These are phyloP conservation scores for Clavispora fructus DNA, from an alignment of 805 yeast genomes.

Conservation along the genomic window DNA sequence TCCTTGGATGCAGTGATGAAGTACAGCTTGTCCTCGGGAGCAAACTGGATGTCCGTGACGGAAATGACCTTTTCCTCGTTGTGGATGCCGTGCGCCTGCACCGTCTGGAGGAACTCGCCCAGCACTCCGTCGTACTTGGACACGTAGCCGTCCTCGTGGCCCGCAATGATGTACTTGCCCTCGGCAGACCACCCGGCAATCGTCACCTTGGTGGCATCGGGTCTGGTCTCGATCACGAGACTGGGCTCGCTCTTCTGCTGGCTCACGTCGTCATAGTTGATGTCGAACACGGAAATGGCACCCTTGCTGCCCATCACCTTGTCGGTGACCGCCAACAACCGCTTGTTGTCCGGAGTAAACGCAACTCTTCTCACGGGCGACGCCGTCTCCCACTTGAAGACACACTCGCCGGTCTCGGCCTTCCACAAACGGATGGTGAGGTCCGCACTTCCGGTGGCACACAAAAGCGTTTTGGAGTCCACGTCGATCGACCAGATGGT, in stretches of 20 bases:
- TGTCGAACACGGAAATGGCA: slow-evolving; percentile 60
- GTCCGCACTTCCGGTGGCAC: slow-evolving; percentile 90
- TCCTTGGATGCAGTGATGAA: slow-evolving; percentile 93
- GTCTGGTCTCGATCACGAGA: slow-evolving; percentile 55
- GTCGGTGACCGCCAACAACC: slow-evolving; percentile 74
- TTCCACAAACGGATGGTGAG: slow-evolving; percentile 81
- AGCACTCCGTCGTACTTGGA: slow-evolving; percentile 73
- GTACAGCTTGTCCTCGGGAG: slow-evolving; percentile 74
- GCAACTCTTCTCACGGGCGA: slow-evolving; percentile 92
- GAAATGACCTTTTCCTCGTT: slow-evolving; percentile 37
- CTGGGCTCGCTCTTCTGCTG: slow-evolving; percentile 52
- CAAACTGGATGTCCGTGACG: slow-evolving; percentile 86
- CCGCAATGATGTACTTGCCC: slow-evolving; percentile 71
- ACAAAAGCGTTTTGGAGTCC: slow-evolving; percentile 59
- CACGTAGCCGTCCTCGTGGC: slow-evolving; percentile 82
- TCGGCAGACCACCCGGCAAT: slow-evolving; percentile 86
- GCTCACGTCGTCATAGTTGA: slow-evolving; percentile 44
- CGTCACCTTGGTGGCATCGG: slow-evolving; percentile 56
- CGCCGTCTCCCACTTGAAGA: slow-evolving; percentile 65
- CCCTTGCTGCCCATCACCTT: slow-evolving; percentile 89
- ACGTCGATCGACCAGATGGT: slow-evolving; percentile 93
- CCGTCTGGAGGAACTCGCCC: slow-evolving; percentile 60
- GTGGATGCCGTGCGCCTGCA: slow-evolving; percentile 66
- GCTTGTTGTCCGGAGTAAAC: slow-evolving; percentile 67
- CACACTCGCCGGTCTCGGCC: slow-evolving; percentile 69